Evolutionary conservation across 73 alveolate species (phyloP), one percentile per base, ranked within the genome.

Genomic region (Paramecium primaurelia): DNA sequence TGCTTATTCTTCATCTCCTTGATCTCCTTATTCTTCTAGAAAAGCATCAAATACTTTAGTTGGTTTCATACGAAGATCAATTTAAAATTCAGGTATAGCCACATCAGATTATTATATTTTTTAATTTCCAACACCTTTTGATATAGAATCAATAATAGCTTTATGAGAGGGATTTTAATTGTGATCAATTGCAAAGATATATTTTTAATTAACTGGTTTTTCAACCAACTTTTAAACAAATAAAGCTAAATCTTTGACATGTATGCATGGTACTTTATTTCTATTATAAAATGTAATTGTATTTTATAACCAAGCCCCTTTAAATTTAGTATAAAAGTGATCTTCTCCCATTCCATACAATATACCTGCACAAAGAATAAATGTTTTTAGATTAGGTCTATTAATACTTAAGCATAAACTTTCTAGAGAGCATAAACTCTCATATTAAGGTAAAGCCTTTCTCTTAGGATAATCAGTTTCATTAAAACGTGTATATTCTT

Each of bases 261-360:
- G 97, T 1, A 94, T 94, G 32, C 92, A 38, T 5, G 97, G 97
- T 20, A 94, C 68, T 51, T 77, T 85, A 86, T 94, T 94, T 37
- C 89, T 94, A 16, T 93, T 93, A 28, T 45, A 20, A 30, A 49
- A 60, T 32, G 94, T 93, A 8, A 92, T 42, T 32, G 92, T 44
- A n/a, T 26, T 22, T n/a, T 89, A 86, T 64, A 89, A 77, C 96
- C 96, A 92, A 12, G 95, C 69, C 58, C 73, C 88, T 44, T 93
- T 80, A 64, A 94, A 94, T 32, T 94, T 95, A 10, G 93, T 93
- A 68, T 92, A 94, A 49, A 94, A 71, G n/a, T 64, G 54, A 58
- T 92, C 77, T 40, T 94, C 97, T 45, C 97, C 97, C 69, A 89
- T 92, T 47, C 97, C 97, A 47, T 94, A 94, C 25, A 92, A 45